A percentile compares a stretch with the other conserved stretches of the same genome.
Conservation (phyloP, 306 rosid genomes). For the Spatholobus suberectus region DNA sequence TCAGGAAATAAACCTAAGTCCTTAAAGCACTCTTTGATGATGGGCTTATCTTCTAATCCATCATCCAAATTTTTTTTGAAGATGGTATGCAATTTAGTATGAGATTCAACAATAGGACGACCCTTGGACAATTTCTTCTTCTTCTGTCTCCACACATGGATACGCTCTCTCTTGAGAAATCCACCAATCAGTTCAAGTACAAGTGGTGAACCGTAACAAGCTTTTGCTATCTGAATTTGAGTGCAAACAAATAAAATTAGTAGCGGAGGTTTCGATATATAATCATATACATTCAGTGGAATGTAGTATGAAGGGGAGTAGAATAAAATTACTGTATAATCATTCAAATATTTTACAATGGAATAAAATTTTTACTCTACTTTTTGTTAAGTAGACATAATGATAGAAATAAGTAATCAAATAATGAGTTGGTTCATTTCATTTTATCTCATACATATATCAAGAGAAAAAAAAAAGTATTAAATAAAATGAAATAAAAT, state of each 20-base stretch:
- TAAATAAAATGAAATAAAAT: too few relatives aligned
- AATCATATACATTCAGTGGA: neutral
- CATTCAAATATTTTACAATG: too few relatives aligned
- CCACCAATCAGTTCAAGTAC: constrained; percentile 57
- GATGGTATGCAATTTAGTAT: constrained; percentile 35
- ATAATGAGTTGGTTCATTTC: too few relatives aligned
- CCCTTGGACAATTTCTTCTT: constrained; percentile 37
- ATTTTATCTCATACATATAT: too few relatives aligned
- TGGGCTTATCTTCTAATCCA: constrained; percentile 40
- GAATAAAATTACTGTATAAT: too few relatives aligned
- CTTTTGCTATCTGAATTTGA: constrained; percentile 59
- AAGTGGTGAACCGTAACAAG: constrained; percentile 61
- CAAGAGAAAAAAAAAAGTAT: too few relatives aligned
- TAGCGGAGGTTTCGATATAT: neutral
- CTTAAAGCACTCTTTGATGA: constrained; percentile 60
- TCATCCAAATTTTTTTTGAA: constrained; percentile 53
- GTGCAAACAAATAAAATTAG: constrained; percentile 29
- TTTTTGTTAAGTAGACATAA: too few relatives aligned
- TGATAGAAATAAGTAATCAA: too few relatives aligned
- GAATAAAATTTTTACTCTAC: too few relatives aligned
- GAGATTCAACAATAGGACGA: constrained; percentile 44
- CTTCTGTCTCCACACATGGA: constrained; percentile 46
- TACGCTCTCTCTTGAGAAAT: constrained; percentile 47
- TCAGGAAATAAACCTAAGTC: constrained; percentile 76
- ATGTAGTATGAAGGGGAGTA: neutral